phyloP scores from a whole-genome alignment of 257 asterid species.

The Solanum sejunctum region DNA sequence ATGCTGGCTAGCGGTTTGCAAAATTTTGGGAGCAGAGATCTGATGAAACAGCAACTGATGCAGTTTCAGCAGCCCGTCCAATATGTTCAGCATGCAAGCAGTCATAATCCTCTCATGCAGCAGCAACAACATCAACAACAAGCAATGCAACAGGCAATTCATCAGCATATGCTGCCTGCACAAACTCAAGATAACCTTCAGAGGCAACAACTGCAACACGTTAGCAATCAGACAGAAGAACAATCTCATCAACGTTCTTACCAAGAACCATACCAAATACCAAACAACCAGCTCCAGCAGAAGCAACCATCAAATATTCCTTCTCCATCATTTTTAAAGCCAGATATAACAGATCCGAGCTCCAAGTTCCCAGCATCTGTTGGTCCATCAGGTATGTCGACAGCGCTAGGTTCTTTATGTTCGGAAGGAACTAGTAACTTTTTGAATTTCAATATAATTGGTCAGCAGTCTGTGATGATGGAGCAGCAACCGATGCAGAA shows the following conservation, averaged over 20 bases:
- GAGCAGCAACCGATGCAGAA: conserved; percentile 70
- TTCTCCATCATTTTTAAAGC: conserved; percentile 58
- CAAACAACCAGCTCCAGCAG: conserved; percentile 52
- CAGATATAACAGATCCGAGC: conserved; percentile 41
- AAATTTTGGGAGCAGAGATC: conserved; percentile 48
- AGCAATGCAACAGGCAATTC: conserved; percentile 29
- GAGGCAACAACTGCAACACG: conserved; percentile 42
- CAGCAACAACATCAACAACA: conserved; percentile 51
- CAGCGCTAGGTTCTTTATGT: conserved; percentile 55
- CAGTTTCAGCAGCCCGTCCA: conserved; percentile 70
- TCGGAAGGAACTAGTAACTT: conserved; percentile 58
- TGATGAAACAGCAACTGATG: conserved; percentile 52
- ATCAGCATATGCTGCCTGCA: conserved; percentile 42
- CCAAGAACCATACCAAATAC: conserved; percentile 45
- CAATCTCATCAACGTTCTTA: conserved; percentile 38
- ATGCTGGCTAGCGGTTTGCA: conserved; percentile 62
- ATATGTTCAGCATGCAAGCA: conserved; percentile 50
- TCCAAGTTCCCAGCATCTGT: conserved; percentile 33
- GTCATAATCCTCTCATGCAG: conserved; percentile 34
- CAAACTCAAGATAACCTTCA: conserved; percentile 69
- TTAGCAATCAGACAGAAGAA: conserved; percentile 34
- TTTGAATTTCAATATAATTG: conserved; percentile 43
- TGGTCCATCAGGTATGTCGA: conserved; percentile 48
- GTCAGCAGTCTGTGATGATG: conserved; percentile 44
- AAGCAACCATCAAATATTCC: conserved; percentile 53